A percentile compares a stretch with the other conserved stretches of the same genome.
These are phyloP conservation scores for Kwoniella sp. DNA, from an alignment of 768 basidiomycete species.

Conservation along the genomic window DNA sequence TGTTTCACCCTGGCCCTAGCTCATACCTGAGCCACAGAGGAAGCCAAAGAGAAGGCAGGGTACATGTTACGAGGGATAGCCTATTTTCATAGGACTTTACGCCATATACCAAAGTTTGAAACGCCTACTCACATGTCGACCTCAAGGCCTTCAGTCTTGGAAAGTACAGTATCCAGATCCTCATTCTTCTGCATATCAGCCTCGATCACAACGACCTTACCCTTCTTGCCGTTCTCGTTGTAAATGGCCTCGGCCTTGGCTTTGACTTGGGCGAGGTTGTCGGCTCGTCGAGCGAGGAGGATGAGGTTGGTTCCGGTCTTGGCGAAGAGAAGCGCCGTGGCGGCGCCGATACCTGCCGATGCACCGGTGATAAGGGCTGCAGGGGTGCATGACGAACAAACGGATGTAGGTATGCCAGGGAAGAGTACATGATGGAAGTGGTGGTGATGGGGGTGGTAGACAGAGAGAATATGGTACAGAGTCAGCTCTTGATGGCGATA, in stretches of 20 bases:
- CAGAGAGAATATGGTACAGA: no score
- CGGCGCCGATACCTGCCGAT: conserved; percentile 81
- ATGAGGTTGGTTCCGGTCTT: conserved; percentile 90
- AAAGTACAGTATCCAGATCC: conserved; percentile 64
- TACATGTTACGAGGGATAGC: no score
- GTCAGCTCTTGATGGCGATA: no score
- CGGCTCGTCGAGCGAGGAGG: conserved; percentile 74
- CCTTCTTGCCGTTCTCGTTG: conserved; percentile 74
- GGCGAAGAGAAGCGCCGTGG: conserved; percentile 83
- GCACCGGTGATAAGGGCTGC: conserved; percentile 88
- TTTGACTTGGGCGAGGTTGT: conserved; percentile 71
- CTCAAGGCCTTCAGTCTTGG: conserved; percentile 60
- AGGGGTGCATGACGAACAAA: neutral
- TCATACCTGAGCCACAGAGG: no score
- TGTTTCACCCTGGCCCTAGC: no score
- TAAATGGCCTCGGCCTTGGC: conserved; percentile 70
- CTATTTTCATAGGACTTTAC: no score
- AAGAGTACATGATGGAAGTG: neutral
- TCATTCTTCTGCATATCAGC: conserved; percentile 78
- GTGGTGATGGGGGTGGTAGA: no score
- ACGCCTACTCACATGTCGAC: conserved; percentile 75
- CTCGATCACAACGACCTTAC: conserved; percentile 70
- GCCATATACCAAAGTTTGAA: no score
- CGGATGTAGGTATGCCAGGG: no score
- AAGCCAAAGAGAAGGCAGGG: no score